Evolutionary conservation across 2,329 filamentous ascomycete genomes (phyloP), one percentile per base, ranked within the genome.

Genomic region (Hypoxylon sp.): DNA sequence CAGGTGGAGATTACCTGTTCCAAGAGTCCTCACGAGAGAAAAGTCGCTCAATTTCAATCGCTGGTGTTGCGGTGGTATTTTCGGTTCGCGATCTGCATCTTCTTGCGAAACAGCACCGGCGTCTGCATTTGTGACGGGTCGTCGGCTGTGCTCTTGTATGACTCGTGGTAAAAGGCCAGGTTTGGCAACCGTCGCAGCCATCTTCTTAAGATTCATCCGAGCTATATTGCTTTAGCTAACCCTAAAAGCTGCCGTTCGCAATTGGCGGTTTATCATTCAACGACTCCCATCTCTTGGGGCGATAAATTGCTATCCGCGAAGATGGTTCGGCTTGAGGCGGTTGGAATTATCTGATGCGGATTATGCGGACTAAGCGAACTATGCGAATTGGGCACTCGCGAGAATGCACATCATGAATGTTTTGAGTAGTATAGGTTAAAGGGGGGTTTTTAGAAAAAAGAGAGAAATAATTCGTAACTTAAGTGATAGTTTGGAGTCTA

Each of bases 21-120:
- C 92, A 69, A 95, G 82, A 11, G 92, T 94, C 78, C 92, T 90
- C 71, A 94, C 85, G 53, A 92, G 84, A 66, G 88, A 84, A 77
- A 94, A 94, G 81, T 94, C 90, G 65, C 85, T 81, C 64, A 84
- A 76, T 49, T 79, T 77, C 41, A 85, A 75, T 65, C 78, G 76
- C 70, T 78, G 74, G 52, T 76, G 73, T 69, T 78, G 75, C 49
- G 75, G 74, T 64, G 74, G 75, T 57, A 75, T 71, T 63, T 71
- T 74, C 17, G 69, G 69, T 34, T 72, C 73, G 52, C 68, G 70
- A 71, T 63, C 64, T 9, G 45, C 46, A 2, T 68, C 60, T 55
- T 50, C 63, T 55, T 71, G 70, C 52, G 67, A 60, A 36, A 46
- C 68, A 52, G 66, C 67, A 58, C 58, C 63, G 56, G 67, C 30